These are phyloP conservation scores for Capronia americana DNA, from an alignment of 2,329 filamentous ascomycete species.

Conservation along the genomic window DNA sequence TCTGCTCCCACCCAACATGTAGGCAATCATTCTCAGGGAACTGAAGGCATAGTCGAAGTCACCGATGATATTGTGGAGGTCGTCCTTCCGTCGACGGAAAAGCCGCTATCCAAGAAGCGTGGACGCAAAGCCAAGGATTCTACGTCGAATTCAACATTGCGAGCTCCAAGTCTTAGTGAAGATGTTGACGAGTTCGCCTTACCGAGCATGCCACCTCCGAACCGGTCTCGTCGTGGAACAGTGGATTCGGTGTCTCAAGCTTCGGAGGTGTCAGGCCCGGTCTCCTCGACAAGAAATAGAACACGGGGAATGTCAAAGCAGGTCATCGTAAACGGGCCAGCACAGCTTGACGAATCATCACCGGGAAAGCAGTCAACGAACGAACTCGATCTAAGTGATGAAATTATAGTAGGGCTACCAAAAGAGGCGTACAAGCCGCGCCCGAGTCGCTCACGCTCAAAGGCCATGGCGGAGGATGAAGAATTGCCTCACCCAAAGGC, in stretches of 20 bases:
- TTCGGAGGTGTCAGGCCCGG: slow-evolving; percentile 29
- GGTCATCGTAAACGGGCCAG: slow-evolving; percentile 4
- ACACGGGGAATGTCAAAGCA: slow-evolving; percentile 31
- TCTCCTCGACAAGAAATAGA: slow-evolving; percentile 25
- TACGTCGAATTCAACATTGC: slow-evolving; percentile 17
- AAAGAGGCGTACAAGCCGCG: slow-evolving; percentile 40
- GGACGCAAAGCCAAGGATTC: slow-evolving; percentile 37
- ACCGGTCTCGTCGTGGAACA: slow-evolving; percentile 30
- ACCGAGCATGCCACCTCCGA: slow-evolving; percentile 15
- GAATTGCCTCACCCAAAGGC: slow-evolving; percentile 1
- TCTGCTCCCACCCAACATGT: neutral
- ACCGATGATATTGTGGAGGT: neutral
- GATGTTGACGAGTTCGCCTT: slow-evolving; percentile 28
- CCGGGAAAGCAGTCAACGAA: slow-evolving; percentile 31
- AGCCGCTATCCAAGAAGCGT: slow-evolving; percentile 32
- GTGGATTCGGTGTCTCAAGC: slow-evolving; percentile 36
- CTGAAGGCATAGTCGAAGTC: neutral
- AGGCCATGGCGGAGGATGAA: slow-evolving; percentile 27
- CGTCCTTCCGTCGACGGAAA: slow-evolving; percentile 10
- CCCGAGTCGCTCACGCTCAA: slow-evolving; percentile 38
- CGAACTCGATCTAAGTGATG: slow-evolving; percentile 37
- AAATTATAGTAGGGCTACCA: slow-evolving; percentile 38
- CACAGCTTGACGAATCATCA: slow-evolving; percentile 14
- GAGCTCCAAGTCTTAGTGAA: slow-evolving; percentile 18
- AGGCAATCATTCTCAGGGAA: neutral